A percentile compares a stretch with the other conserved stretches of the same genome.
Conservation (phyloP, 2,329 filamentous ascomycete genomes). For the Coleophoma crateriformis region DNA sequence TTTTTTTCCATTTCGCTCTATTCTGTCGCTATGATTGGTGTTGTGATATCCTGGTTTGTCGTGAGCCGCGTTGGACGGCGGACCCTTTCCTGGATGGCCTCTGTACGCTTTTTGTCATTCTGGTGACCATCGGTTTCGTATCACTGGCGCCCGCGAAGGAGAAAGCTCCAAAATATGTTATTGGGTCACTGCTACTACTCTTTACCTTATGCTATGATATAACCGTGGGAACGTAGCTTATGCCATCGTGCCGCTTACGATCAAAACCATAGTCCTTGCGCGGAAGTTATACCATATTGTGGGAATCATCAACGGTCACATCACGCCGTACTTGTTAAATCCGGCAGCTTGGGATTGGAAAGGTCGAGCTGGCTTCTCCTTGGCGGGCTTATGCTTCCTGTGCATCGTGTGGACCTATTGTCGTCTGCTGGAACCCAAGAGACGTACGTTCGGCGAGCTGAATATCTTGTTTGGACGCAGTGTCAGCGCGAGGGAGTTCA, state of each 20-base stretch:
- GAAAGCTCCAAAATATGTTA: constrained; percentile 36
- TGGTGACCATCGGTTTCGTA: constrained; percentile 66
- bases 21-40: constrained; percentile 42
- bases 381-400: constrained; percentile 71
- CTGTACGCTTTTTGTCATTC: constrained; percentile 66
- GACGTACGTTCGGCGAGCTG: constrained; percentile 76
- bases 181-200: constrained; percentile 62
- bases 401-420: constrained; percentile 80
- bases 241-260: constrained; percentile 74
- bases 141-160: constrained; percentile 7
- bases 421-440: constrained; percentile 73
- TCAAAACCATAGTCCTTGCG: constrained; percentile 83
- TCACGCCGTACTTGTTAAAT: constrained; percentile 90
- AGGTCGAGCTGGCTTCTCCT: constrained; percentile 84
- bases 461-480: constrained; percentile 74
- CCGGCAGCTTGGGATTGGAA: constrained; percentile 80
- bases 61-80: constrained; percentile 70
- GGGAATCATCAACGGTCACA: constrained; percentile 70
- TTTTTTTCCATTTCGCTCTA: constrained; percentile 40
- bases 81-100: constrained; percentile 73
- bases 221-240: constrained; percentile 86
- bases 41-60: constrained; percentile 42
- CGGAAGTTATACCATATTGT: constrained; percentile 67
- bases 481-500: constrained; percentile 34
- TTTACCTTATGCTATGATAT: constrained; percentile 81